A percentile compares a stretch with the other conserved stretches of the same genome.
phyloP scores from a whole-genome alignment of 768 basidiomycete genomes.

The Hypholoma sublateritium region DNA sequence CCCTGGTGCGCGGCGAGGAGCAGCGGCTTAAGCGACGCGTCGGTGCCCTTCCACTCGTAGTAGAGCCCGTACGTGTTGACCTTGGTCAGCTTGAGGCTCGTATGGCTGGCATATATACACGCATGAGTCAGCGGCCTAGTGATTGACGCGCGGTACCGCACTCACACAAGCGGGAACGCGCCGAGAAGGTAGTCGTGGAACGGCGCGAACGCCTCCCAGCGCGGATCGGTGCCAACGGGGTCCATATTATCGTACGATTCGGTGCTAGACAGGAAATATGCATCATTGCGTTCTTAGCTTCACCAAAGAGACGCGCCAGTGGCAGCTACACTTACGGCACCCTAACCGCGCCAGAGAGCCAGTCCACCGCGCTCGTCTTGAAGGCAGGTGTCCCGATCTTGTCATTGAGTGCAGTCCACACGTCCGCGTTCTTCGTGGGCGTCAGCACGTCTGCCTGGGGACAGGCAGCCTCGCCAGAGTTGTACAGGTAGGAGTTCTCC shows the following conservation, averaged over 20 bases:
- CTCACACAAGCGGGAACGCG: conserved; percentile 66
- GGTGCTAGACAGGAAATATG: conserved; percentile 34
- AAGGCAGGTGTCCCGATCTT: conserved; percentile 36
- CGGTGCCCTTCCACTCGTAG: conserved; percentile 69
- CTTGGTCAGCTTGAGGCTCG: conserved; percentile 57
- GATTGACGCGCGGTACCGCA: background rate
- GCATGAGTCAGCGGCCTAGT: background rate
- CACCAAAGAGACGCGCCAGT: background rate
- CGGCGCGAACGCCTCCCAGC: conserved; percentile 53
- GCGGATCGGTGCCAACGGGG: conserved; percentile 44
- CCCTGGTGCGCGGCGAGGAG: conserved; percentile 72
- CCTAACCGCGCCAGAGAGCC: conserved; percentile 49
- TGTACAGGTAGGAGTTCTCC: background rate
- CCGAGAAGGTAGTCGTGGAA: conserved; percentile 55
- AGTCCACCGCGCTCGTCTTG: conserved; percentile 39
- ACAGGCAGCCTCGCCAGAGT: conserved; percentile 18
- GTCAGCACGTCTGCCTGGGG: conserved; percentile 36
- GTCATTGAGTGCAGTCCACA: conserved; percentile 34
- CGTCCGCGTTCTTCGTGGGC: conserved; percentile 37
- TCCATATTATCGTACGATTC: conserved; percentile 53
- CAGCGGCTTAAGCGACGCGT: conserved; percentile 64
- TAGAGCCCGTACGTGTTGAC: conserved; percentile 80
- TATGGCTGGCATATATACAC: conserved; percentile 40
- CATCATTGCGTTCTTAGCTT: background rate
- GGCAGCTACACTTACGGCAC: conserved; percentile 34